phyloP scores from a whole-genome alignment of 2,329 filamentous ascomycete genomes.

The Fusarium papillatum region DNA sequence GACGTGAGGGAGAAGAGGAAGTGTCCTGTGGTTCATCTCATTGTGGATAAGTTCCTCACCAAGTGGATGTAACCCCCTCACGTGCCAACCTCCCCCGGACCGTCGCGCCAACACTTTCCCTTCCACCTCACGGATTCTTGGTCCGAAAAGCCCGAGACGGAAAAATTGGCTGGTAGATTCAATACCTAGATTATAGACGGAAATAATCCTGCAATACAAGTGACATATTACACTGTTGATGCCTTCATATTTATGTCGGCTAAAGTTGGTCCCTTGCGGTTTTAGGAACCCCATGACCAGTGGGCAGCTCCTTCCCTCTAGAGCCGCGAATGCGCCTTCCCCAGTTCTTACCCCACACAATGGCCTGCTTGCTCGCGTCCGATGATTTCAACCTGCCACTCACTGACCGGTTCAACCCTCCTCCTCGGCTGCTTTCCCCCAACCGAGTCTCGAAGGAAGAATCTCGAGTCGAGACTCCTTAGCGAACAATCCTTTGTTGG shows the following conservation, averaged over 20 bases:
- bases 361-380: conserved; percentile 25
- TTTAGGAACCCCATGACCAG: conserved; percentile 14
- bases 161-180: not conserved
- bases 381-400: conserved; percentile 21
- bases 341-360: conserved; percentile 43
- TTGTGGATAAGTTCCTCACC: not conserved
- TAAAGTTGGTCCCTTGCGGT: not conserved
- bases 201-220: not conserved
- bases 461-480: not conserved
- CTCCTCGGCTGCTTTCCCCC: conserved; percentile 29
- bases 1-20: not conserved
- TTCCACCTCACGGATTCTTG: not conserved
- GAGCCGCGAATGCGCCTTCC: conserved; percentile 26
- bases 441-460: conserved; percentile 8
- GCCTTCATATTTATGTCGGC: not conserved
- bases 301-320: conserved; percentile 3
- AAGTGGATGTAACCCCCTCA: conserved; percentile 9
- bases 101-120: not conserved
- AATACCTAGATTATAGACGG: not conserved
- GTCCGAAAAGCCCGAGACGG: not conserved
- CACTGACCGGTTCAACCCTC: conserved; percentile 27
- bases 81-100: conserved; percentile 9
- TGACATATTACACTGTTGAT: not conserved
- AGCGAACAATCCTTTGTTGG: not conserved
- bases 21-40: not conserved